Base-by-base conservation (phyloP, 805 yeast genomes). In the Pichia heedii region DNA sequence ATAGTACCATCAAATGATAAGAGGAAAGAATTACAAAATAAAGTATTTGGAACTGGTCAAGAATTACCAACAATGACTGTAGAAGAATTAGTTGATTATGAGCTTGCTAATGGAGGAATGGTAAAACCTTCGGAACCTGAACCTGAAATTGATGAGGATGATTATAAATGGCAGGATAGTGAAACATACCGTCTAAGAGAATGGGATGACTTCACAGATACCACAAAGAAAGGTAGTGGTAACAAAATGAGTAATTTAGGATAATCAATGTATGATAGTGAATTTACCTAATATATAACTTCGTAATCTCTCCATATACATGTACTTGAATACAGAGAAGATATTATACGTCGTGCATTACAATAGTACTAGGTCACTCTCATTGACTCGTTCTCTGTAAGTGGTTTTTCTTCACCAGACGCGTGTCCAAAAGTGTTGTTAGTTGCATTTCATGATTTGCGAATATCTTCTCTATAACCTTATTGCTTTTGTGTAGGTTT, bases 141-240 rank as follows among this genome's bases (percentile, higher is more conserved):
- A 46, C 52, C 66, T 41, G 58, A 68, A 51, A 70, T 68, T 5
- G 74, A 72, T 34, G 68, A 64, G 19, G 79, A 77, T 43, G 87
- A 81, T 44, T 87, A 83, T 48, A 76, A 82, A 20, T 69, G 64
- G 50, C 71, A 67, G n/a, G 86, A 83, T 51, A 54, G 55, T 27
- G 81, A 79, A 50, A 88, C 95, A 5, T 74, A 81, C 53, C 79
- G 84, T 56, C 77, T 81, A 44, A 71, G 98, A 45, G 73, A 76
- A 35, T 93, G 97, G 97, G 98, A 93, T 63, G 94, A 84, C 48
- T 93, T 90, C 70, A 79, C 79, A 37, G 98, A 93, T 49, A 76
- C 77, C 3, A 79, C 87, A 58, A 83, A 88, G 0, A 79, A 76
- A 54, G 98, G 98, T 8, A 79, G 89, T 44, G 98, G 98, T 11